phyloP scores from a whole-genome alignment of 2,329 filamentous ascomycete species.

The Plenodomus lindquistii region DNA sequence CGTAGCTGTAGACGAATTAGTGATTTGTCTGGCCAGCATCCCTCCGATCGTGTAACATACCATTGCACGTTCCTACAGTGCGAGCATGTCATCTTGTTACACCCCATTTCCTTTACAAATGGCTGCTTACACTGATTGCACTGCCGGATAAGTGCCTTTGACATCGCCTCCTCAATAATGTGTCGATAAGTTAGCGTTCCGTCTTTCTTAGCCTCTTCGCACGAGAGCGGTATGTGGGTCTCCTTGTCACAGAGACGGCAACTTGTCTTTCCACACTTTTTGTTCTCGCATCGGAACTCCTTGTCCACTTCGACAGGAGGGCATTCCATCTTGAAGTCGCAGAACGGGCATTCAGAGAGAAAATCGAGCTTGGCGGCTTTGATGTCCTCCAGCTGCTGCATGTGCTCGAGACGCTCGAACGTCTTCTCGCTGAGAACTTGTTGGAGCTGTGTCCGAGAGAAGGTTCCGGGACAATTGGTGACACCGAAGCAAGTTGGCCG shows the following conservation, averaged over 20 bases:
- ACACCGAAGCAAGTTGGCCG: constrained; percentile 71
- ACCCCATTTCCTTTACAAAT: constrained; percentile 78
- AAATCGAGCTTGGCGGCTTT: constrained; percentile 71
- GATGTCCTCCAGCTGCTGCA: constrained; percentile 72
- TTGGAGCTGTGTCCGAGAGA: constrained; percentile 59
- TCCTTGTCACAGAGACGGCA: constrained; percentile 65
- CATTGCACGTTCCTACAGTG: constrained; percentile 61
- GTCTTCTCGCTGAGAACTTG: constrained; percentile 63
- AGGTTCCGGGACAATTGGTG: constrained; percentile 61
- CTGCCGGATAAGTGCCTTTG: constrained; percentile 72
- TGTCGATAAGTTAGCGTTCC: constrained; percentile 65
- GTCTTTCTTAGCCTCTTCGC: constrained; percentile 66
- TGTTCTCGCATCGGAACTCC: constrained; percentile 73
- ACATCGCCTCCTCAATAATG: constrained; percentile 82
- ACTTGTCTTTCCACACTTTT: constrained; percentile 61
- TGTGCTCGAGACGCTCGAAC: constrained; percentile 65
- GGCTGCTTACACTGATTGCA: constrained; percentile 75
- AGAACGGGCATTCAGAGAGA: constrained; percentile 78
- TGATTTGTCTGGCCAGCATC: no score
- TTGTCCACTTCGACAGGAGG: constrained; percentile 68
- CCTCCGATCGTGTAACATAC: constrained; percentile 40
- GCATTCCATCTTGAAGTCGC: constrained; percentile 76
- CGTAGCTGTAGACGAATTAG: constrained; percentile 57
- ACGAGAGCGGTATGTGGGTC: constrained; percentile 73
- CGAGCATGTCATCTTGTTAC: constrained; percentile 81